Percentiles rank a stretch among this genome's conserved stretches.
These are phyloP conservation scores for Ramaria sp. DNA, from an alignment of 768 basidiomycete species.

Conservation along the genomic window DNA sequence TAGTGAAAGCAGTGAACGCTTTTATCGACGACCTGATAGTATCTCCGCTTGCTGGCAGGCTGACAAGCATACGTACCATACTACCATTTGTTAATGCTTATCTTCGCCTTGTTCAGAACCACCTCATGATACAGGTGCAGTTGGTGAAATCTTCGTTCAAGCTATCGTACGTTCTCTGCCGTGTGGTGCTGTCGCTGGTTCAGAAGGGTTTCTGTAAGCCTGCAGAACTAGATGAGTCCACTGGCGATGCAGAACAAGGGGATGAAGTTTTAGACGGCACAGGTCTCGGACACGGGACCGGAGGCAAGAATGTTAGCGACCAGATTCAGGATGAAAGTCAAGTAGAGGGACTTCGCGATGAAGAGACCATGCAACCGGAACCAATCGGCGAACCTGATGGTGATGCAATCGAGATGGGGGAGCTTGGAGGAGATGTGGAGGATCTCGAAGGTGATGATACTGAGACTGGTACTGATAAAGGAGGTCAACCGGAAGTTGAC, in stretches of 20 bases:
- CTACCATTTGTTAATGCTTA: constrained; percentile 70
- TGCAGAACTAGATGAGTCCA: constrained; percentile 51
- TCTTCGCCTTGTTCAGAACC: constrained; percentile 39
- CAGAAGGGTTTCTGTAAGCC: constrained; percentile 92
- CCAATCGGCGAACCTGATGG: constrained; percentile 34
- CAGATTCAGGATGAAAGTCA: constrained; percentile 96
- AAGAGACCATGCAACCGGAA: constrained; percentile 34
- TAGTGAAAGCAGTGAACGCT: constrained; percentile 30
- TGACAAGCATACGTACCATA: background rate
- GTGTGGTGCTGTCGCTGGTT: constrained; percentile 60
- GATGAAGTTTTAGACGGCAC: constrained; percentile 47
- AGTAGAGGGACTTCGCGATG: constrained; percentile 82
- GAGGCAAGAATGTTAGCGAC: constrained; percentile 80
- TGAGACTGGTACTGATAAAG: constrained; percentile 39
- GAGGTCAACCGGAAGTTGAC: constrained; percentile 47
- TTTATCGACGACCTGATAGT: constrained; percentile 8
- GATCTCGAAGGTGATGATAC: constrained; percentile 46
- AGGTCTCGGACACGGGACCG: constrained; percentile 82
- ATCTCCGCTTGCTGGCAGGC: background rate
- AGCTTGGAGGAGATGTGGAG: constrained; percentile 77
- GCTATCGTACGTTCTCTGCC: constrained; percentile 65
- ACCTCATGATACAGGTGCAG: constrained; percentile 42
- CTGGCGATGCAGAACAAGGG: constrained; percentile 29
- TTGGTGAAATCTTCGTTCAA: constrained; percentile 81
- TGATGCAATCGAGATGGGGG: constrained; percentile 82